Evolutionary conservation across 345 rosid genomes (phyloP), one percentile per base, ranked within the genome.

Genomic region (Gynandropsis gynandra): DNA sequence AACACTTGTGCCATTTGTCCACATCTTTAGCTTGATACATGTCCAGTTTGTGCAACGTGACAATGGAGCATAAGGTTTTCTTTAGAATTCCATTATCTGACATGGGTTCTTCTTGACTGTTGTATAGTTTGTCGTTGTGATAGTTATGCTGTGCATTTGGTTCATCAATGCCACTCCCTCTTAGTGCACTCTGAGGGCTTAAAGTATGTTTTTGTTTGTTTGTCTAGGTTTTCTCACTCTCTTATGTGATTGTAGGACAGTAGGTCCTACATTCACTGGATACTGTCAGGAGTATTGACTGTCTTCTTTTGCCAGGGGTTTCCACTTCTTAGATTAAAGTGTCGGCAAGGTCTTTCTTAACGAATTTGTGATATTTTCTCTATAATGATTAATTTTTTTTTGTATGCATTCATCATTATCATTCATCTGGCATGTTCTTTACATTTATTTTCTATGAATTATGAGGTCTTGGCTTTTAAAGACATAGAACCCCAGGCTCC

Each of bases 401-500:
- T 50, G 34, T 60, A 31, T 52, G 18, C 47, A 58, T 47, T 21
- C 13, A 14, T 47, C 46, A 46, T 27, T 16, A 57, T 7, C 19
- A 45, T 17, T 37, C 24, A 20, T 5, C 6, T 44, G 27, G 16
- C 53, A 34, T 35, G 42, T 40, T 24, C 32, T 14, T 24, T 43
- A 14, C 11, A 19, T 50, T 59, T 29, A 36, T 29, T 18, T 45
- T 62, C 17, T 19, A 21, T 64, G 50, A 18, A 50, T 47, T 41
- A 44, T 38, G 54, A 90, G 95, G 96, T 82, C 35, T 64, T 90
- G 53, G 98, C 96, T 43, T 90, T 90, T 56, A 72, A 83, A 74
- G 96, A 90, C 76, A 79, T 87, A 58, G 2, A 34, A 24, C 98
- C 98, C 17, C 84, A 82, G 66, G 98, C 85, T 38, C 96, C 96